Evolutionary conservation across 2,329 filamentous ascomycete genomes (phyloP).

Genomic region (Scopulariopsis brevicaulis): DNA sequence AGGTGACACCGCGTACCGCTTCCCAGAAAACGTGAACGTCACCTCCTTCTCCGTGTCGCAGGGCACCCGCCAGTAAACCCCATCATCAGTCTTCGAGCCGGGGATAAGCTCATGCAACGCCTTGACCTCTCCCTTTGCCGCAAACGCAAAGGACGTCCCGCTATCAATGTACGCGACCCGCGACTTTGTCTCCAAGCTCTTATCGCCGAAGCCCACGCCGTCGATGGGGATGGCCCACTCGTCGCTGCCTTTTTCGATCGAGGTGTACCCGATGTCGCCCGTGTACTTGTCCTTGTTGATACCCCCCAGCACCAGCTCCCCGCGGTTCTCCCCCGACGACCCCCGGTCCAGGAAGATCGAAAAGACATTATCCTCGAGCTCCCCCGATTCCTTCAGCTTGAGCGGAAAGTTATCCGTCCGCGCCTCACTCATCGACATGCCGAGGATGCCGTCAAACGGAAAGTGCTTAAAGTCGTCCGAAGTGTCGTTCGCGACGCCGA

Average conservation of each 20-base stretch:
- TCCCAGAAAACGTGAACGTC: slow-evolving; percentile 56
- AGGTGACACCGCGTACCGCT: slow-evolving; percentile 53
- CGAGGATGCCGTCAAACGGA: slow-evolving; percentile 80
- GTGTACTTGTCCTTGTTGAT: slow-evolving; percentile 55
- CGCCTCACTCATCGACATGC: slow-evolving; percentile 54
- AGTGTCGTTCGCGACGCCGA: slow-evolving; percentile 62
- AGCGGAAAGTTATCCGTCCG: slow-evolving; percentile 57
- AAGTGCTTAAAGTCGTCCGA: slow-evolving; percentile 67
- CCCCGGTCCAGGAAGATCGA: slow-evolving; percentile 59
- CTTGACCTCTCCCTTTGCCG: slow-evolving; percentile 54
- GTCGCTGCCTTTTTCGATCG: slow-evolving; percentile 34
- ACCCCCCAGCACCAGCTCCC: slow-evolving; percentile 67
- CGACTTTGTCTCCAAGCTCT: slow-evolving; percentile 41
- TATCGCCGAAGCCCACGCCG: slow-evolving; percentile 51
- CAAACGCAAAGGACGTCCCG: slow-evolving; percentile 70
- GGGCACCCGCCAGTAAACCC: slow-evolving; percentile 58
- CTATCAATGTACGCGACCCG: slow-evolving; percentile 67
- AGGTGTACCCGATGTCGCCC: slow-evolving; percentile 57
- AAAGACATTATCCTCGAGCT: slow-evolving; percentile 54
- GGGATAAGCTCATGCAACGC: slow-evolving; percentile 58
- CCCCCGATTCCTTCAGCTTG: slow-evolving; percentile 40
- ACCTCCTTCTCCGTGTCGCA: slow-evolving; percentile 54
- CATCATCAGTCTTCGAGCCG: slow-evolving; percentile 40
- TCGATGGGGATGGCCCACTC: slow-evolving; percentile 67
- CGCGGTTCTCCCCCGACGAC: slow-evolving; percentile 54